These are phyloP conservation scores for Mycocentrospora acerina DNA, from an alignment of 2,329 filamentous ascomycete species.

Conservation along the genomic window DNA sequence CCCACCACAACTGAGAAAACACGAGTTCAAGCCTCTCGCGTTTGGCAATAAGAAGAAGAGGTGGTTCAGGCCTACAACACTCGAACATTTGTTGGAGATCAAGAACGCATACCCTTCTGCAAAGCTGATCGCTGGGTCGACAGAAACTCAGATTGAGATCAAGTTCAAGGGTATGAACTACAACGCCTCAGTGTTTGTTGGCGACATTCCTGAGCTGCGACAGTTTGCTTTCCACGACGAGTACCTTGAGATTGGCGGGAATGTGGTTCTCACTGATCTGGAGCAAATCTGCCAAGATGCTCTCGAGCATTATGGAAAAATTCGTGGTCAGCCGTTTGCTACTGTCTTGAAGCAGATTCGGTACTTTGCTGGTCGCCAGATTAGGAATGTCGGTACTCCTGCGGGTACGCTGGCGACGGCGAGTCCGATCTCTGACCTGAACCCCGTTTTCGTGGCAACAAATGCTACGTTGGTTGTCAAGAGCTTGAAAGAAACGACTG, in stretches of 20 bases:
- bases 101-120: constrained; percentile 81
- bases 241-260: constrained; percentile 87
- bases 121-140: constrained; percentile 94
- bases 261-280: constrained; percentile 87
- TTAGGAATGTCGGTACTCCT: constrained; percentile 95
- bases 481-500: constrained; percentile 68
- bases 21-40: constrained; percentile 76
- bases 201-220: constrained; percentile 86
- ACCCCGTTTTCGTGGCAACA: constrained; percentile 87
- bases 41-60: constrained; percentile 94
- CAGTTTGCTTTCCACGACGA: constrained; percentile 79
- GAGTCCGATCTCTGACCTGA: constrained; percentile 93
- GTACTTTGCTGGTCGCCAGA: constrained; percentile 93
- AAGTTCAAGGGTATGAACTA: constrained; percentile 97
- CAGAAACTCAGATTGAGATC: constrained; percentile 96
- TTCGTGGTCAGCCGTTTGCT: constrained; percentile 76
- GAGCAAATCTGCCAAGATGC: constrained; percentile 82
- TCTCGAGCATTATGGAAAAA: constrained; percentile 72
- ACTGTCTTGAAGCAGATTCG: constrained; percentile 91
- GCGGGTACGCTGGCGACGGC: constrained; percentile 93
- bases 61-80: constrained; percentile 87
- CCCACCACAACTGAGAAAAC: constrained; percentile 78
- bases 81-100: constrained; percentile 87
- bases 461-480: constrained; percentile 81
- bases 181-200: constrained; percentile 84